These are phyloP conservation scores for Solanum chacoense DNA, from an alignment of 305 asterid genomes.

Conservation along the genomic window DNA sequence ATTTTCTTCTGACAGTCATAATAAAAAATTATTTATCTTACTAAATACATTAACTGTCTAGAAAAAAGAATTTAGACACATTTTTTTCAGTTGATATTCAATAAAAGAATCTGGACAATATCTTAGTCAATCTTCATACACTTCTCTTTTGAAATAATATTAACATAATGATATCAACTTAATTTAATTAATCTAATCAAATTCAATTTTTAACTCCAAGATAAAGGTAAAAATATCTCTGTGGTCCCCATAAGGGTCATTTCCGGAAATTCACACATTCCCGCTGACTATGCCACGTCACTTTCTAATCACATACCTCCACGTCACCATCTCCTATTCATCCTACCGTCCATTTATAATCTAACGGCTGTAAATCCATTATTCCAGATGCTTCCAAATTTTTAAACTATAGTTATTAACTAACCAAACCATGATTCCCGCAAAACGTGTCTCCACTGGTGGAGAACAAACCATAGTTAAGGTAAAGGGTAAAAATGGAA, in stretches of 20 bases:
- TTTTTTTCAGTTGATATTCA: neutral
- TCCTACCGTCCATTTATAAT: neutral
- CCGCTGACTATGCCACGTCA: slow-evolving; percentile 31
- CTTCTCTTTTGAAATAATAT: neutral
- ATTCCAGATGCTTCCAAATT: slow-evolving; percentile 26
- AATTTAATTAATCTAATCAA: too few relatives aligned
- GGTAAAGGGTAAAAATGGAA: neutral
- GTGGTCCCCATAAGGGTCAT: neutral
- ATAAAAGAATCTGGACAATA: neutral
- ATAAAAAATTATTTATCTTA: neutral
- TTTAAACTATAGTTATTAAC: slow-evolving; percentile 7
- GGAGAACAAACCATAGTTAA: neutral
- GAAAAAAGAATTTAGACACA: neutral
- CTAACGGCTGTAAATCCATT: slow-evolving; percentile 19
- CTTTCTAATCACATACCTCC: slow-evolving; percentile 33
- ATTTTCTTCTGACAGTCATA: neutral
- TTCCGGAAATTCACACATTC: neutral
- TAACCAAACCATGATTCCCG: slow-evolving; percentile 14
- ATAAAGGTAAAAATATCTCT: neutral
- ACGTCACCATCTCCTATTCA: slow-evolving; percentile 22
- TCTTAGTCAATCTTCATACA: neutral
- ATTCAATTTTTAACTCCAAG: neutral
- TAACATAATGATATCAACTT: neutral
- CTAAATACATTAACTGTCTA: neutral
- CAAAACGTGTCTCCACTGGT: neutral